Evolutionary conservation across 179 eudicot species (phyloP).

Genomic region (Actinidia arguta): DNA sequence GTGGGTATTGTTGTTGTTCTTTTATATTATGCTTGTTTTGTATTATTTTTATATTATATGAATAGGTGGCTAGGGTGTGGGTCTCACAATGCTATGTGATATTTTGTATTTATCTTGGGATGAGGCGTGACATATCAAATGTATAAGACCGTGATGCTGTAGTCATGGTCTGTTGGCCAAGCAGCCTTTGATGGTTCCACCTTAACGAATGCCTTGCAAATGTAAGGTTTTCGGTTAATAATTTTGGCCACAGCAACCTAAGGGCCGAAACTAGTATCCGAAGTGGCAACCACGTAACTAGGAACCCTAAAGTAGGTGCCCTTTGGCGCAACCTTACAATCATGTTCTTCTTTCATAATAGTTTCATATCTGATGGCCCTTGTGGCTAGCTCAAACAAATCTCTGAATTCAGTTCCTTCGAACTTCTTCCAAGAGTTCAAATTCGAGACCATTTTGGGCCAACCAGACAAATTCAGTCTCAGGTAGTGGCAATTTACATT

Average conservation of each 20-base stretch:
- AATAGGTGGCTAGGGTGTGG: too few species aligned
- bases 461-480: background rate
- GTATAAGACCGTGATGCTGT: too few species aligned
- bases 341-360: background rate
- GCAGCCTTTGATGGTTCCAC: too few species aligned
- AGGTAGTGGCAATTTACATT: too few species aligned
- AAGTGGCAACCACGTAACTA: background rate
- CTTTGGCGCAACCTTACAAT: background rate
- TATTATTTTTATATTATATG: too few species aligned
- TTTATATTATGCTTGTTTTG: too few species aligned
- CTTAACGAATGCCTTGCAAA: background rate
- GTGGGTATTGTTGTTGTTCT: too few species aligned
- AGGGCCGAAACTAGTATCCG: background rate
- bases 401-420: background rate
- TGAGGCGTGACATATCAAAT: too few species aligned
- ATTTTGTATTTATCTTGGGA: too few species aligned
- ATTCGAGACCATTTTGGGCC: background rate
- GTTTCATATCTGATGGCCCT: too few species aligned
- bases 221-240: background rate
- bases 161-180: too few species aligned
- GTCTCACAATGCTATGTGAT: too few species aligned
- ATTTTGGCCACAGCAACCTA: background rate
- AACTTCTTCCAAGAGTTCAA: background rate
- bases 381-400: background rate
- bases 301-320: background rate